phyloP scores from a whole-genome alignment of 129 eudicot genomes.

The Dittrichia graveolens region DNA sequence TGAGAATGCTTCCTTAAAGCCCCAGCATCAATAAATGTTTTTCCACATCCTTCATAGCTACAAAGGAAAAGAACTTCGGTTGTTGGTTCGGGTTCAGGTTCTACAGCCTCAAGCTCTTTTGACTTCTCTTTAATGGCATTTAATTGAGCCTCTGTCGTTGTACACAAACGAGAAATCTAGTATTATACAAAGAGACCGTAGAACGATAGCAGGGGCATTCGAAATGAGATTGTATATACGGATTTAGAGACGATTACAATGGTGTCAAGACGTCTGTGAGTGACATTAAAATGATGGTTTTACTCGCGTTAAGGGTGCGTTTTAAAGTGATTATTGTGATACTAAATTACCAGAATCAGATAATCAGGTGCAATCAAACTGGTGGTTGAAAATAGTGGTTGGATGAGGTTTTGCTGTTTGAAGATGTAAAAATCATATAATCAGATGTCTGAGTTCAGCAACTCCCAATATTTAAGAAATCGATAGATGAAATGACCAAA shows the following conservation, averaged over 20 bases:
- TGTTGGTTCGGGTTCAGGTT: constrained; percentile 92
- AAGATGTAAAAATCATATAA: neutral
- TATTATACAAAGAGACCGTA: constrained; percentile 3
- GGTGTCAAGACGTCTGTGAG: neutral
- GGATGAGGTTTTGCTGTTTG: neutral
- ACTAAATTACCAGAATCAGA: neutral
- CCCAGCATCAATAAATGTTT: constrained; percentile 97
- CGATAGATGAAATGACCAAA: neutral
- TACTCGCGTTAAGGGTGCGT: neutral
- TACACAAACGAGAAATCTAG: constrained; percentile 10
- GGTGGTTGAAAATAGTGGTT: neutral
- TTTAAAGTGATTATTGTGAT: neutral
- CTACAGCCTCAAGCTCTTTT: constrained; percentile 60
- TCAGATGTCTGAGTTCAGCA: neutral
- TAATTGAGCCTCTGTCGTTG: constrained; percentile 55
- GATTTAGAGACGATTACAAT: neutral
- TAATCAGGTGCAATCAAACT: neutral
- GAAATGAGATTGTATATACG: neutral
- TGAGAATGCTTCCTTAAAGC: constrained; percentile 95
- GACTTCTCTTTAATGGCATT: constrained; percentile 63
- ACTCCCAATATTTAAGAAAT: neutral
- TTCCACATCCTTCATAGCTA: constrained; percentile 96
- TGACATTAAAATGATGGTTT: neutral
- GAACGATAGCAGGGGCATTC: neutral
- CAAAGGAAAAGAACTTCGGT: constrained; percentile 97